A percentile compares a stretch with the other conserved stretches of the same genome.
These are phyloP conservation scores for Lablab purpureus DNA, from an alignment of 306 rosid species.

Conservation along the genomic window DNA sequence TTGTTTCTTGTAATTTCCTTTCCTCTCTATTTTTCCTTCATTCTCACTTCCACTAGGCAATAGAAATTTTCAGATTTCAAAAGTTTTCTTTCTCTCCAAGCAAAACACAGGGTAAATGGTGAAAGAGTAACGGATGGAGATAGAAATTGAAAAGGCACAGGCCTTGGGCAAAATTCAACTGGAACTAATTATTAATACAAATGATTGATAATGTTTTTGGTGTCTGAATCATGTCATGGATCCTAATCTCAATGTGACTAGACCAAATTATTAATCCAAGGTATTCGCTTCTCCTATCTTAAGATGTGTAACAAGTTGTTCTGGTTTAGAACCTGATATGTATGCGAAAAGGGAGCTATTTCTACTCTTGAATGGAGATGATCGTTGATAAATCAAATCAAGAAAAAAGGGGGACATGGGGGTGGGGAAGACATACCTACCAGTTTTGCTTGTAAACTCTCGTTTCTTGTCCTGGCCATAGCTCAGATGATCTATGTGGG, in stretches of 20 bases:
- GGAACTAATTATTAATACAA: too few relatives aligned
- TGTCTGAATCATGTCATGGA: too few relatives aligned
- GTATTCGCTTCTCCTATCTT: slow-evolving; percentile 22
- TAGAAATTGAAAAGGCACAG: too few relatives aligned
- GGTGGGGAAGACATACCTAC: slow-evolving; percentile 82
- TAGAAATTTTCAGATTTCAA: not conserved
- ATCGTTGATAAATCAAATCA: slow-evolving; percentile 1
- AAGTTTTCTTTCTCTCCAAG: not conserved
- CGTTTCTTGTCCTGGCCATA: slow-evolving; percentile 74
- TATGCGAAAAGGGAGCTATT: not conserved
- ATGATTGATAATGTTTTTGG: too few relatives aligned
- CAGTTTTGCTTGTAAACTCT: slow-evolving; percentile 92
- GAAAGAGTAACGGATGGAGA: not conserved
- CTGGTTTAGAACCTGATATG: not conserved
- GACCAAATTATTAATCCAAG: not conserved
- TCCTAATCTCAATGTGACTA: too few relatives aligned
- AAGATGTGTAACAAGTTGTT: not conserved
- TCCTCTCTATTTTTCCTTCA: not conserved
- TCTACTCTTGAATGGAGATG: slow-evolving; percentile 5
- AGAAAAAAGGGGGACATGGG: not conserved
- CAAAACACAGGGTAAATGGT: not conserved
- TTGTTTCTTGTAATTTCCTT: not conserved
- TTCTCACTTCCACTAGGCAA: not conserved
- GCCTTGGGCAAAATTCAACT: too few relatives aligned
- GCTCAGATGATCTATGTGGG: slow-evolving; percentile 38